Percentiles rank a stretch among this genome's conserved stretches.
Conservation (phyloP, 2,329 filamentous ascomycete species). For the Pseudogymnoascus sp. region DNA sequence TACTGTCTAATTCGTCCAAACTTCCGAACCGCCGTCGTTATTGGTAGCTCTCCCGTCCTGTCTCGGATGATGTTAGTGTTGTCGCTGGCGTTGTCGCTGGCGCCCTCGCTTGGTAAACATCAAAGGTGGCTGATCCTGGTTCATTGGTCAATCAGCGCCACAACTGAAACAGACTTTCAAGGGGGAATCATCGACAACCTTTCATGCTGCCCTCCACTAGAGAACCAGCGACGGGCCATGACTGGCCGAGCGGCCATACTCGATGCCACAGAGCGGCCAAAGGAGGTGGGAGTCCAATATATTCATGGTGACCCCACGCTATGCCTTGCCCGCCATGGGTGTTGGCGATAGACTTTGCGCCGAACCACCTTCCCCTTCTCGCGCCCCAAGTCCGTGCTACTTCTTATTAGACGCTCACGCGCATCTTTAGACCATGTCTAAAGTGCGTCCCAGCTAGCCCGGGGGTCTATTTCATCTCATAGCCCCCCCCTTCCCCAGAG, state of each 20-base stretch:
- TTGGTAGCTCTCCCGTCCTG: not conserved
- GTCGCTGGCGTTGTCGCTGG: not conserved
- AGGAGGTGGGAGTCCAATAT: not conserved
- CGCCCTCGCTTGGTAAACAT: not conserved
- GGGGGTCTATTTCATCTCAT: not conserved
- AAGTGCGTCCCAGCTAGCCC: not conserved
- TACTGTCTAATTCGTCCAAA: not conserved
- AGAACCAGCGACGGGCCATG: not conserved
- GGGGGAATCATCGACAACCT: not conserved
- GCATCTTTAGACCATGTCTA: not conserved
- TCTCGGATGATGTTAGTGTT: not conserved
- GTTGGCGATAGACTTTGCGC: not conserved
- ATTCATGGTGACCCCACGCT: not conserved
- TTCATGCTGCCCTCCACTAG: not conserved
- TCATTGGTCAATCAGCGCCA: not conserved
- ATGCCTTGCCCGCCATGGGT: not conserved
- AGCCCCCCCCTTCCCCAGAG: not conserved
- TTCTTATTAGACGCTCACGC: not conserved
- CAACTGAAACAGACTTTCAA: not conserved
- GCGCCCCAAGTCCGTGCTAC: not conserved
- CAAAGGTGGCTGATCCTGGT: not conserved
- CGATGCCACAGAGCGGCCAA: not conserved
- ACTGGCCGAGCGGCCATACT: not conserved
- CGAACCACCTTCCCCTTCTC: not conserved
- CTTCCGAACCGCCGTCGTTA: not conserved